Evolutionary conservation across 2,329 filamentous ascomycete species (phyloP), one percentile per base, ranked within the genome.

Genomic region (Dryadomyces quercus-mongolicae): DNA sequence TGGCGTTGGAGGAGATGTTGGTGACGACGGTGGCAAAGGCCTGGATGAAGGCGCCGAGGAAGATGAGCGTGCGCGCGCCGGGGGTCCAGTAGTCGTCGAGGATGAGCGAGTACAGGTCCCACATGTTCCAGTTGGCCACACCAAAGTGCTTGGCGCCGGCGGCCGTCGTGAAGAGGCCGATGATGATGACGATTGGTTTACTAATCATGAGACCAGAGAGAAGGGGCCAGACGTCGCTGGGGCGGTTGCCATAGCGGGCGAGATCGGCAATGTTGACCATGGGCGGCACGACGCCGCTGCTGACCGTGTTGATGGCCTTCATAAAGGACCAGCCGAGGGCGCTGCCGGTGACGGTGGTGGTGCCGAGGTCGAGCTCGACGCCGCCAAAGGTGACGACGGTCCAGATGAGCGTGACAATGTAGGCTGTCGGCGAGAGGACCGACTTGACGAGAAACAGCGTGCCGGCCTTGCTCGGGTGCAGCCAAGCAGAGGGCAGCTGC

Each of bases 141-240:
- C 65, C 68, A 65, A 69, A 73, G 12, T 60, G 59, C 51, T 70
- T 68, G 58, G 72, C 71, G 53, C 71, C 68, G 9, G 70, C 69
- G 0, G 68, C 65, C 0, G 71, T 72, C 0, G 67, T 64, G 20
- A 73, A 59, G 53, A 74, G 73, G 13, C 72, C 71, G 8, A 74
- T 61, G 52, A 61, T 59, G 51, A 70, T 68, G 59, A 72, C 71
- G 53, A 71, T 68, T 3, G 70, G 68, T 1, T 69, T 65, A 0
- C 70, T 73, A 0, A 67, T 63, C 15, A 73, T 59, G 53, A 74
- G 73, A 12, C 72, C 71, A 5, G 73, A 60, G 52, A 50, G 21
- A 3, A 51, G 49, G 3, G 54, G 48, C 44, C 50, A 55, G n/a
- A 57, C 3, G 64, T 70, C 13, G 68, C 67, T 18, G 63, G 65